Conservation (phyloP, 2,329 filamentous ascomycete species). For the Cordyceps cateniannulata region DNA sequence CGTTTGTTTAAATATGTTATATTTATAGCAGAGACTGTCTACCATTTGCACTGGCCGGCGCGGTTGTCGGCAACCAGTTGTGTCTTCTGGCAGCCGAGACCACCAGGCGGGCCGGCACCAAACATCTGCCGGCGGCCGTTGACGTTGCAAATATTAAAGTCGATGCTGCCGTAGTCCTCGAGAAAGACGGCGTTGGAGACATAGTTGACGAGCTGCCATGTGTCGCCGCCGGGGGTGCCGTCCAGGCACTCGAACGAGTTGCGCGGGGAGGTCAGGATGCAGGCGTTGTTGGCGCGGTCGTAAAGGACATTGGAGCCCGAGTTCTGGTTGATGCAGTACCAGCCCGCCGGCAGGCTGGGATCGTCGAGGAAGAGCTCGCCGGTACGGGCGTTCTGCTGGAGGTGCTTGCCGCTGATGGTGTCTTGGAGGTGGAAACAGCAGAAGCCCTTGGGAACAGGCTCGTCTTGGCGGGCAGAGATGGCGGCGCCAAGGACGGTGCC, state of each 20-base stretch:
- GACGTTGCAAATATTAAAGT: background rate
- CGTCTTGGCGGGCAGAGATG: constrained; percentile 11
- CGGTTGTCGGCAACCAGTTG: background rate
- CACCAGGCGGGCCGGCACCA: background rate
- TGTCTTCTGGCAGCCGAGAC: background rate
- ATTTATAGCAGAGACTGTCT: background rate
- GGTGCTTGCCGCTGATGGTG: constrained; percentile 16
- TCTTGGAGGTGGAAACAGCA: constrained; percentile 29
- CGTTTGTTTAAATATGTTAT: background rate
- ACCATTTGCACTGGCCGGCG: background rate
- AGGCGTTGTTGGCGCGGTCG: constrained; percentile 26
- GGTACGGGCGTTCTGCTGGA: constrained; percentile 21
- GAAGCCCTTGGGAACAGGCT: constrained; percentile 17
- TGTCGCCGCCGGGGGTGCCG: constrained; percentile 23
- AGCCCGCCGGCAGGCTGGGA: constrained; percentile 18
- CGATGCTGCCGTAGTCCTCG: background rate
- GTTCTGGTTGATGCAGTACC: constrained; percentile 26
- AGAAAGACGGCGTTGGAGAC: background rate
- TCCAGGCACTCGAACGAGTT: constrained; percentile 27
- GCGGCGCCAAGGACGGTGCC: constrained; percentile 14
- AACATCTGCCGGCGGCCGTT: background rate
- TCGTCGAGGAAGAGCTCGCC: constrained; percentile 23
- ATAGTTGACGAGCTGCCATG: background rate
- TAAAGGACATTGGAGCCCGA: constrained; percentile 20
- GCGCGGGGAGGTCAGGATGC: constrained; percentile 22